Evolutionary conservation across 345 rosid genomes (phyloP).

Genomic region (Microcos paniculata): DNA sequence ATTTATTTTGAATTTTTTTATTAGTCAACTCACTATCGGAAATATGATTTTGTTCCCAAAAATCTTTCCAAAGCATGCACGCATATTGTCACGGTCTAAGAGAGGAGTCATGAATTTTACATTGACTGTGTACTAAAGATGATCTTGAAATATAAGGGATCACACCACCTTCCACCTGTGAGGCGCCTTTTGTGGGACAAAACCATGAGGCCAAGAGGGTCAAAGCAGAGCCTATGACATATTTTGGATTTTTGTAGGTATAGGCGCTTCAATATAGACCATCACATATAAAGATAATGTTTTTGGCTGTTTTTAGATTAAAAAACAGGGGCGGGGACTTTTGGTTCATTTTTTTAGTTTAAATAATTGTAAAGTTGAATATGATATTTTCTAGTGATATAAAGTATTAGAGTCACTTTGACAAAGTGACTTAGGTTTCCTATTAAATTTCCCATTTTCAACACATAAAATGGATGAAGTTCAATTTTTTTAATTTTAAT

Average conservation of each 20-base stretch:
- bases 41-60: background rate
- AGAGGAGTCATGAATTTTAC: no score
- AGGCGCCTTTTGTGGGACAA: no score
- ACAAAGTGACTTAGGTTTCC: background rate
- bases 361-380: background rate
- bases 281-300: background rate
- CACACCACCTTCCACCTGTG: no score
- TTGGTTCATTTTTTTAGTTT: background rate
- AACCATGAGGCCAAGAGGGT: no score
- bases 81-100: no score
- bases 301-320: background rate
- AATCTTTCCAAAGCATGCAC: background rate
- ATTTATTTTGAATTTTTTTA: background rate
- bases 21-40: background rate
- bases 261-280: background rate
- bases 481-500: background rate
- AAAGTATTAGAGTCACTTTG: background rate
- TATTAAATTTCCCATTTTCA: background rate
- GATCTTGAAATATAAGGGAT: no score
- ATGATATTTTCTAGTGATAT: background rate
- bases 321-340: background rate
- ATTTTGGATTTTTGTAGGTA: background rate
- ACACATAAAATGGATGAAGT: background rate
- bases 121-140: no score
- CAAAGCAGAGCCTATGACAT: no score